A percentile compares a stretch with the other conserved stretches of the same genome.
Evolutionary conservation across 352 stramenopile genomes (phyloP).

Genomic region (Peronospora belbahrii): DNA sequence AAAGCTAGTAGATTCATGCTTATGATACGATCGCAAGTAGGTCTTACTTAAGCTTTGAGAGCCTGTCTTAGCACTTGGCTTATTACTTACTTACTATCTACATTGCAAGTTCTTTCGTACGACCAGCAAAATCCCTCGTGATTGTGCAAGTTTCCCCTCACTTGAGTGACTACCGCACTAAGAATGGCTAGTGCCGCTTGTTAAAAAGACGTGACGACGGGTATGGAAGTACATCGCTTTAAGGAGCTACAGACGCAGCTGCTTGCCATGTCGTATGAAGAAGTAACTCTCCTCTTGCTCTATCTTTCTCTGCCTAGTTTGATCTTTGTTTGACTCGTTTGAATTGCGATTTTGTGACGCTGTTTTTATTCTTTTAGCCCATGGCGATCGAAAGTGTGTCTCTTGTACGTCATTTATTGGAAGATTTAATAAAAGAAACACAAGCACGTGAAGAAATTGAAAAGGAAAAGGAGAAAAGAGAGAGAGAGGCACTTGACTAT

Average conservation of each 20-base stretch:
- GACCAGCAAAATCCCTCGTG: not conserved
- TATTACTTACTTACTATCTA: too few species aligned
- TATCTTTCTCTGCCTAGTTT: not conserved
- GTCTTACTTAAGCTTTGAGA: too few species aligned
- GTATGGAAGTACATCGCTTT: constrained; percentile 40
- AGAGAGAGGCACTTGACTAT: constrained; percentile 51
- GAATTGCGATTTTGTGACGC: too few species aligned
- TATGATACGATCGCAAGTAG: too few species aligned
- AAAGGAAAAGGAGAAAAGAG: constrained; percentile 28
- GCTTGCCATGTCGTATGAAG: constrained; percentile 46
- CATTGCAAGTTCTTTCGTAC: constrained; percentile 20
- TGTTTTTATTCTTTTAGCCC: constrained; percentile 22
- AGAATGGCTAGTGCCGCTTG: constrained; percentile 26
- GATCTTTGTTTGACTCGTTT: too few species aligned
- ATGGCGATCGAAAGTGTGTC: constrained; percentile 51
- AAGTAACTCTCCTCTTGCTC: too few species aligned
- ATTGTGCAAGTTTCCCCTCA: not conserved
- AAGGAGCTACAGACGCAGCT: constrained; percentile 52
- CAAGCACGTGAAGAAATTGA: constrained; percentile 20
- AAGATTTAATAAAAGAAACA: constrained; percentile 35
- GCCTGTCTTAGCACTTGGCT: too few species aligned
- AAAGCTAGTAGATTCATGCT: too few species aligned
- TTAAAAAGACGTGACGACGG: constrained; percentile 28
- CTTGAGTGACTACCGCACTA: constrained; percentile 9
- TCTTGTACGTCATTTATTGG: constrained; percentile 50